Base-by-base conservation (phyloP, 805 yeast genomes). In the Ogataea allantospora region DNA sequence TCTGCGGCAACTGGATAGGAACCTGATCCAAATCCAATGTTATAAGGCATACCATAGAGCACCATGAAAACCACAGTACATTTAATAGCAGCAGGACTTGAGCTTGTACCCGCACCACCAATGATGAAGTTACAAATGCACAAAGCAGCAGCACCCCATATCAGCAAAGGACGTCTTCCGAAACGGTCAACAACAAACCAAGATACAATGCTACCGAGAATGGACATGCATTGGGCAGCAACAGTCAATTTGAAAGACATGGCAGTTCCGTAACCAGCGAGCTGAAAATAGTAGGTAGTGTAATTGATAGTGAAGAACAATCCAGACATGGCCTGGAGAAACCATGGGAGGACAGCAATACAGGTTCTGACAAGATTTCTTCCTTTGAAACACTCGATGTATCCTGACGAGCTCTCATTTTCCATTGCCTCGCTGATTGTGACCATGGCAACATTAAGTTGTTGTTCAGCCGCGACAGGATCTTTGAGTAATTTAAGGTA, bases 261-360 rank as follows among this genome's bases (percentile, higher is more conserved):
- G 16, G 63, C 44, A 3, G 60, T 53, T 8, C 65, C 53, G 48
- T 70, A 61, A 33, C 80, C 80, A 26, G 78, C 75, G 43, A 71
- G 70, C 27, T 57, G 48, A 46, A 67, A 73, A 54, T 71, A 73
- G 46, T 71, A 74, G 5, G 78, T 68, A 7, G 77, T 61, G 53
- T 68, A 74, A 25, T 71, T 71, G 57, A 67, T 63, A 44, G 55
- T 50, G 51, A 70, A 66, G 2, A 72, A 56, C 5, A 77, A 64
- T 38, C 79, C 78, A 26, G 73, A 66, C 44, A 68, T 54, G 29
- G 67, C 60, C 51, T 73, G 78, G 46, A 66, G 58, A 39, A 68
- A 45, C 69, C 74, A 70, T 12, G 66, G 53, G 21, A 44, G 30
- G 20, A 59, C 39, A 6, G 64, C 50, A 14, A 71, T 50, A 37